Percentiles rank a stretch among this genome's conserved stretches.
These are phyloP conservation scores for Clarireedia sp. DNA, from an alignment of 2,329 filamentous ascomycete genomes.

Conservation along the genomic window DNA sequence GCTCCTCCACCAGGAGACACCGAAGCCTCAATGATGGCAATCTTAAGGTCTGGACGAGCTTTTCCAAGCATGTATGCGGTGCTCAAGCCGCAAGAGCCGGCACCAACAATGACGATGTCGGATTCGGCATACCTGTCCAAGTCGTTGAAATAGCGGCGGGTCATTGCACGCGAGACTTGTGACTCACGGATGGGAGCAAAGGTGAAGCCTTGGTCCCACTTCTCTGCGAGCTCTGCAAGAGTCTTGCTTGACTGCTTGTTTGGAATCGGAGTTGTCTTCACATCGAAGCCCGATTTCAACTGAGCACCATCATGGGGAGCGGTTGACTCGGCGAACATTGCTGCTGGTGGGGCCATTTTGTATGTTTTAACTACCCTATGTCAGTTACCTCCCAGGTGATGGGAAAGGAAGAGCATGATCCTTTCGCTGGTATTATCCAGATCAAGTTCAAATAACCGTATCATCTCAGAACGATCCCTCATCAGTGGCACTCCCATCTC, in stretches of 20 bases:
- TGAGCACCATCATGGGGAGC: slow-evolving; percentile 28
- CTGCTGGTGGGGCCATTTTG: slow-evolving; percentile 74
- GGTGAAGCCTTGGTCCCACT: slow-evolving; percentile 67
- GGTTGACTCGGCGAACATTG: slow-evolving; percentile 44
- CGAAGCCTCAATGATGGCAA: slow-evolving; percentile 81
- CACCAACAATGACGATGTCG: slow-evolving; percentile 88
- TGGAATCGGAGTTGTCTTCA: slow-evolving; percentile 41
- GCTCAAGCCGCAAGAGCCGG: slow-evolving; percentile 79
- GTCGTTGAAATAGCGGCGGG: slow-evolving; percentile 84
- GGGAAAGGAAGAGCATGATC: slow-evolving; percentile 68
- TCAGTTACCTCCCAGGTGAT: slow-evolving; percentile 32
- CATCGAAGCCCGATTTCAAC: slow-evolving; percentile 38
- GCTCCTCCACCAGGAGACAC: slow-evolving; percentile 83
- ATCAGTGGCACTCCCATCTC: slow-evolving; percentile 23
- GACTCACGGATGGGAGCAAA: slow-evolving; percentile 86
- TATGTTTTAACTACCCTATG: slow-evolving; percentile 32
- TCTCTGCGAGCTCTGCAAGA: slow-evolving; percentile 58
- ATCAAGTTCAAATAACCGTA: slow-evolving; percentile 86
- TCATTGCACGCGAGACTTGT: slow-evolving; percentile 90
- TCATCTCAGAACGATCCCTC: slow-evolving; percentile 65
- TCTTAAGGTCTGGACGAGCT: slow-evolving; percentile 80
- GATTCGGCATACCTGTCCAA: slow-evolving; percentile 84
- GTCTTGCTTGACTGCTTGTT: slow-evolving; percentile 34
- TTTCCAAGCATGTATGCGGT: slow-evolving; percentile 78
- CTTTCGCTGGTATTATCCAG: slow-evolving; percentile 99